Evolutionary conservation across 306 rosid genomes (phyloP).

Genomic region (Cucumis hystrix): DNA sequence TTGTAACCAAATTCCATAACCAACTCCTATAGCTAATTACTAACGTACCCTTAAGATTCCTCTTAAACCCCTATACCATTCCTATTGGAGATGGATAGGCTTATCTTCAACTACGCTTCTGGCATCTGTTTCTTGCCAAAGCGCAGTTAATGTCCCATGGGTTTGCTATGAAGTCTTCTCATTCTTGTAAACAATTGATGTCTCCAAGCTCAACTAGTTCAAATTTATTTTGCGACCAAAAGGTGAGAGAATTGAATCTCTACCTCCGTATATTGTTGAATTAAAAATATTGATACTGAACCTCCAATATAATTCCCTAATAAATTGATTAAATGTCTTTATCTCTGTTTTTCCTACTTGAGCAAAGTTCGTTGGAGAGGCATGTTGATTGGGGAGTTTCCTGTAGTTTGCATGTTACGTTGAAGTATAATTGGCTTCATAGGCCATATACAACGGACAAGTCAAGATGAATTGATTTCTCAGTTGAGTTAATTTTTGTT

Average conservation of each 20-base stretch:
- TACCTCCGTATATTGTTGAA: background rate
- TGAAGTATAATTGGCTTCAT: background rate
- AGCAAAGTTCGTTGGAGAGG: background rate
- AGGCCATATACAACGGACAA: background rate
- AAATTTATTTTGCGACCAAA: background rate
- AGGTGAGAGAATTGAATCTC: background rate
- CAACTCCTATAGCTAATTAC: too few species aligned
- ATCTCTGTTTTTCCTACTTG: background rate
- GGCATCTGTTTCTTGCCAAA: background rate
- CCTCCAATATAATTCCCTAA: background rate
- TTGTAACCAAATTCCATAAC: too few species aligned
- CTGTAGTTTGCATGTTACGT: background rate
- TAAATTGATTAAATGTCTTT: background rate
- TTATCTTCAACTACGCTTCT: background rate
- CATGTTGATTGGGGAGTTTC: background rate
- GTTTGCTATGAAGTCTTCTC: too few species aligned
- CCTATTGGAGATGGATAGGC: background rate
- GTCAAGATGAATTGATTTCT: background rate
- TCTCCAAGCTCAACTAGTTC: too few species aligned
- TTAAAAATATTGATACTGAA: background rate
- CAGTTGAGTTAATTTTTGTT: background rate
- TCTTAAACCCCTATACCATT: too few species aligned
- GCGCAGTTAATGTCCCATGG: background rate
- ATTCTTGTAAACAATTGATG: too few species aligned
- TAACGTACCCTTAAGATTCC: too few species aligned